phyloP scores from a whole-genome alignment of 306 rosid species.

The Ochetophila trinervis region DNA sequence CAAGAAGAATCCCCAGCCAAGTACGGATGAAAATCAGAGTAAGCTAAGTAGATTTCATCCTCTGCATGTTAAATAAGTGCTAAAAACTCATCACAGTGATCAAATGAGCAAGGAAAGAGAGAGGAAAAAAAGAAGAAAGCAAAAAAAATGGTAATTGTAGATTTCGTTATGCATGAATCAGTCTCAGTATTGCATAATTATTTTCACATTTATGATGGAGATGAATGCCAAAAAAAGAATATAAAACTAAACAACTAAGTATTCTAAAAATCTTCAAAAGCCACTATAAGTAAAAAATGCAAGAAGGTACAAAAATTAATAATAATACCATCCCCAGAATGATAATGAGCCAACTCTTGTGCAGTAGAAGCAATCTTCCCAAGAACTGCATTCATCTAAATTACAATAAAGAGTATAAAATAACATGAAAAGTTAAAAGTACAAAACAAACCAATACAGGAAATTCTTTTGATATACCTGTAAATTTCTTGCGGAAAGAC shows the following conservation, averaged over 20 bases:
- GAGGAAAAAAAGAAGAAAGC: not conserved
- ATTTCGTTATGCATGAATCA: conserved; percentile 4
- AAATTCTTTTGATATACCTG: conserved; percentile 41
- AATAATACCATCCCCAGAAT: conserved; percentile 85
- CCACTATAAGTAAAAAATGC: not conserved
- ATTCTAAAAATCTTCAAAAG: not conserved
- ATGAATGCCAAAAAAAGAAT: conserved; percentile 2
- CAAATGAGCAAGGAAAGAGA: conserved; percentile 1
- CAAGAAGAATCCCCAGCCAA: conserved; percentile 85
- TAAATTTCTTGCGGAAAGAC: conserved; percentile 81
- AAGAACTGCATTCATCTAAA: conserved; percentile 91
- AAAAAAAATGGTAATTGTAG: not conserved
- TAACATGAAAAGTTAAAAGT: not conserved
- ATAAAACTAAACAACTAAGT: not conserved
- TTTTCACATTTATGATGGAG: not conserved
- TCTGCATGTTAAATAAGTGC: conserved; percentile 50
- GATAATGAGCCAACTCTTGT: conserved; percentile 93
- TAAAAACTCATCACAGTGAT: conserved; percentile 20
- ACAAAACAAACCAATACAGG: conserved; percentile 1
- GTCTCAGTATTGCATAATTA: not conserved
- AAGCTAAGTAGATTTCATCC: conserved; percentile 87
- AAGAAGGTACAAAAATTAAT: not conserved
- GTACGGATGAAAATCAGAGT: conserved; percentile 78
- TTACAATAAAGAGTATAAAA: conserved; percentile 18
- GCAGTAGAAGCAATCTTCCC: conserved; percentile 82